Evolutionary conservation across 1,139 yeast species (phyloP), one percentile per base, ranked within the genome.

Genomic region (Nakaseomyces delphensis): DNA sequence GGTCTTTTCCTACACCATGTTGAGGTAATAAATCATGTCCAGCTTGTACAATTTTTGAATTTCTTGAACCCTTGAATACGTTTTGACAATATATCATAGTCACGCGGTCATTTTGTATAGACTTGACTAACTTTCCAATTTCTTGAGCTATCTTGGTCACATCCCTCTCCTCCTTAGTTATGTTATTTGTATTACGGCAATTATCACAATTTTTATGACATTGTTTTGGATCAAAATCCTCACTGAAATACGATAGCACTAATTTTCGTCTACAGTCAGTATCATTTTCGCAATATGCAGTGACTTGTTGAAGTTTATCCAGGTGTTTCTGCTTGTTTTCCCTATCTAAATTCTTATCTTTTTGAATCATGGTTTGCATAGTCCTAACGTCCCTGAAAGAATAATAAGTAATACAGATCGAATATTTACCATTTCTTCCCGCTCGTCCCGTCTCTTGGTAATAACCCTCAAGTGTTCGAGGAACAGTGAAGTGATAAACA

Each of bases 361-460:
- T 70, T 45, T 79, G 81, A 42, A 91, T 87, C 76, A 86, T 74
- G 14, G 77, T 71, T 59, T 83, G 89, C 43, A 89, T 65, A 31
- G 77, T 70, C 46, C 86, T 67, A 0, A 86, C 86, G 65, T 87
- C 97, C 47, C 76, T 74, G 61, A 81, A 82, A 10, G 79, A 73
- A 59, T 83, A 91, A 55, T 77, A 91, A 73, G 91, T 73, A 14
- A 84, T 74, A 64, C 97, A 91, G 48, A 80, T 81, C 1, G 95
- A 81, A 38, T 67, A 74, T 3, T 75, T 66, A 0, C 97, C 96
- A 67, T 91, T 98, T 65, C 98, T 76, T 3, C 98, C 98, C 2
- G 97, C 98, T 63, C 98, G 78, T n/a, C 98, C 98, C 1, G 97
- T 87, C 61, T 91, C 98, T 64, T 91, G 98, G 55, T 91, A 91